Base-by-base conservation (phyloP, 805 yeast species). In the Scheffersomyces spartinae region DNA sequence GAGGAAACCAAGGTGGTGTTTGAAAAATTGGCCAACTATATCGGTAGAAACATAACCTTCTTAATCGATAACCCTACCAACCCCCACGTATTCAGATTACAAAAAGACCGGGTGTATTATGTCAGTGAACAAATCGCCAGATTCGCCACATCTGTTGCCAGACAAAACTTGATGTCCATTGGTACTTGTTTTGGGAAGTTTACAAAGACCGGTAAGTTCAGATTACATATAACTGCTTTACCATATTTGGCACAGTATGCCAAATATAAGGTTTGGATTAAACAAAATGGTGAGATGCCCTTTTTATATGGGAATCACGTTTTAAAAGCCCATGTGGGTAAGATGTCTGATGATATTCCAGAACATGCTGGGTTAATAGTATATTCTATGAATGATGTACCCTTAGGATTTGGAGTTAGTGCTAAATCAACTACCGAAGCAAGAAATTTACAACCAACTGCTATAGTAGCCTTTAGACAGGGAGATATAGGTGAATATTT, bases 261-360 rank as follows among this genome's bases (percentile, higher is more conserved):
- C 25, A 82, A 81, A 51, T 85, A 77, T 60, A 91, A 88, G 57
- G 64, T 91, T 20, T 91, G 98, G 98, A 83, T 91, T 55, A 91
- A 91, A 53, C 75, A 74, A 26, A 91, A 91, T 47, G 98, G 98
- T 42, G 98, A 91, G 55, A 91, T 91, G 98, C 97, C 98, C 9
- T 91, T 79, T 49, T 58, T 91, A 37, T 91, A 91, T 43, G 98
- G 98, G 18, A 91, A 91, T 60, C 95, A 91, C 51, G 88, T 88
- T 15, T 64, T 91, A 40, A 91, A 91, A 50, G 98, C 98, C 4
- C 98, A 91, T 49, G 68, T 91, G 29, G 98, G 98, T 18, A 78
- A 85, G 43, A 84, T 91, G 81, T 80, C 94, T 28, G 98, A 91
- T 39, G 97, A 91, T 47, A 82, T 91, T 29, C 97, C 97, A 16